These are phyloP conservation scores for Passiflora organensis DNA, from an alignment of 345 rosid species.

Conservation along the genomic window DNA sequence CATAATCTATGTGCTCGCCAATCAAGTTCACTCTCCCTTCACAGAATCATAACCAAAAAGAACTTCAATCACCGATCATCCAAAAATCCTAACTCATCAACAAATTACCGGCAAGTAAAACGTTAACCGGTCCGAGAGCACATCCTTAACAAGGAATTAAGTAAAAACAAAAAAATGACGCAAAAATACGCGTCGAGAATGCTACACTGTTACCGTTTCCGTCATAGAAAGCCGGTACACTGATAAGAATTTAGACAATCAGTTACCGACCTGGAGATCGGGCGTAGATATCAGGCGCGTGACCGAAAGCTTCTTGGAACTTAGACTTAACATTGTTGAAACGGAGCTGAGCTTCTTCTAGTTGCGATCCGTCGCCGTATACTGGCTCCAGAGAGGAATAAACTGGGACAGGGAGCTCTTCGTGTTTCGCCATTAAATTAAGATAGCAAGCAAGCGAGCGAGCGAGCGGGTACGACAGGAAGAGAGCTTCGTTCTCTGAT, in stretches of 20 bases:
- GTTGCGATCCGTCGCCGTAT: conserved; percentile 68
- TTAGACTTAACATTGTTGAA: conserved; percentile 58
- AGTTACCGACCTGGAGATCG: conserved; percentile 70
- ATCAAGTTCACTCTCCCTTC: conserved; percentile 96
- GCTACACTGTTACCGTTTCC: no score
- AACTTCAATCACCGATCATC: background rate
- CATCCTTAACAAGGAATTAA: no score
- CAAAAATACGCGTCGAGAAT: no score
- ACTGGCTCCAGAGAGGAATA: conserved; percentile 58
- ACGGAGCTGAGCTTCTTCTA: conserved; percentile 70
- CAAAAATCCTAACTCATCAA: background rate
- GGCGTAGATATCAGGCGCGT: conserved; percentile 63
- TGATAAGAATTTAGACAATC: no score
- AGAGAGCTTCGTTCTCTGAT: no score
- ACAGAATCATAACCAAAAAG: background rate
- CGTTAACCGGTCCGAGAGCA: no score
- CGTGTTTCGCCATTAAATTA: conserved; percentile 59
- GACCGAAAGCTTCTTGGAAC: conserved; percentile 57
- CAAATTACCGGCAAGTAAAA: background rate
- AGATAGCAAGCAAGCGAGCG: no score
- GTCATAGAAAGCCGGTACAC: no score
- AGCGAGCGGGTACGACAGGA: no score
- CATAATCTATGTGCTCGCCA: conserved; percentile 96
- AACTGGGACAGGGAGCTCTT: conserved; percentile 58
- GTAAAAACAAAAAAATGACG: background rate